phyloP scores from a whole-genome alignment of 2,329 filamentous ascomycete species.

The Neocucurbitaria cava region DNA sequence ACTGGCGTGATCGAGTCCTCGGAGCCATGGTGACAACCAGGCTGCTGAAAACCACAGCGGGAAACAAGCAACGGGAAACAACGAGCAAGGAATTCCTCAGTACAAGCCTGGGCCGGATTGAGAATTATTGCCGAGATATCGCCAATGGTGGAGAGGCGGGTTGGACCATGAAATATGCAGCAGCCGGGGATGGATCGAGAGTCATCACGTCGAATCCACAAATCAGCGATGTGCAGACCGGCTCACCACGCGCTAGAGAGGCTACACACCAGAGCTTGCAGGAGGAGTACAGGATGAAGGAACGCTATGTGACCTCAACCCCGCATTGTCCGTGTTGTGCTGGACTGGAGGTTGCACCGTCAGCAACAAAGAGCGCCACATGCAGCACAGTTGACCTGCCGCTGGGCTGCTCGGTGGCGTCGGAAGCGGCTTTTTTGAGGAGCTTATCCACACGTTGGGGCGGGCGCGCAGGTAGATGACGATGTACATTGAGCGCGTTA shows the following conservation, averaged over 20 bases:
- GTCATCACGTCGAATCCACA: constrained; percentile 7
- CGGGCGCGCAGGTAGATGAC: constrained; percentile 33
- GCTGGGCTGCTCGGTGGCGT: constrained; percentile 23
- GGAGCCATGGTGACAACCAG: background rate
- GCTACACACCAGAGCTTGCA: constrained; percentile 13
- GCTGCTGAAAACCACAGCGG: constrained; percentile 7
- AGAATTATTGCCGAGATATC: constrained; percentile 24
- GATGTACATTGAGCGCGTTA: constrained; percentile 23
- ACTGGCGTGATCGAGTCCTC: constrained; percentile 1
- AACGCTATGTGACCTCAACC: constrained; percentile 33
- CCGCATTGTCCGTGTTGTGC: constrained; percentile 28
- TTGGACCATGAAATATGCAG: constrained; percentile 4
- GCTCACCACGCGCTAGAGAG: constrained; percentile 8
- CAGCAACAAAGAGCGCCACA: constrained; percentile 25
- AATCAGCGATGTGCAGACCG: constrained; percentile 13
- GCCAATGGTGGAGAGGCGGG: constrained; percentile 15
- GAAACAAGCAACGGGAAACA: constrained; percentile 12
- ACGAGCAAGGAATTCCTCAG: constrained; percentile 1
- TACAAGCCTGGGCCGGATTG: constrained; percentile 1
- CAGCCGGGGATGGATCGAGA: background rate
- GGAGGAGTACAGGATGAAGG: constrained; percentile 18
- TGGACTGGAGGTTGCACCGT: constrained; percentile 15
- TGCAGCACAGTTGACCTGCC: constrained; percentile 3
- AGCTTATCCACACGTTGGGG: constrained; percentile 38
- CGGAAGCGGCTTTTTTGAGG: constrained; percentile 35